phyloP scores from a whole-genome alignment of 352 stramenopile genomes.

The Plasmopara muralis region DNA sequence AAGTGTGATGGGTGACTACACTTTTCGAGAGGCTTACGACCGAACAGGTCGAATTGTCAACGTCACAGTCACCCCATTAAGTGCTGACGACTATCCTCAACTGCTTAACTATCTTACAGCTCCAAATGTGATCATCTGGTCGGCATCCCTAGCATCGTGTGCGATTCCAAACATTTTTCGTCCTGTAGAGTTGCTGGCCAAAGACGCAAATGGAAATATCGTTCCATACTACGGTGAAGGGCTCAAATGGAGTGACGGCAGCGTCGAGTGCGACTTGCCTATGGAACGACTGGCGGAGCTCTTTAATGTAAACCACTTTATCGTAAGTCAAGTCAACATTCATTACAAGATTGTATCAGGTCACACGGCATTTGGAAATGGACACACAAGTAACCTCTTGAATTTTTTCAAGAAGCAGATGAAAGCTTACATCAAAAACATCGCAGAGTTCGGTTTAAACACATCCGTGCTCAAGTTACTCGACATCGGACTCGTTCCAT shows the following conservation, averaged over 20 bases:
- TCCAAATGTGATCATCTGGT: slow-evolving; percentile 98
- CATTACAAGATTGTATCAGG: slow-evolving; percentile 84
- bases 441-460: slow-evolving; percentile 80
- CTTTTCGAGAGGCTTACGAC: slow-evolving; percentile 98
- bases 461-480: slow-evolving; percentile 80
- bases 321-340: slow-evolving; percentile 93
- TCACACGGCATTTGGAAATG: slow-evolving; percentile 58
- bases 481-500: slow-evolving; percentile 69
- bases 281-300: slow-evolving; percentile 95
- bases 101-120: slow-evolving; percentile 98
- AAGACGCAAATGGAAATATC: slow-evolving; percentile 84
- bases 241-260: slow-evolving; percentile 93
- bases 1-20: slow-evolving; percentile 94
- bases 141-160: slow-evolving; percentile 91
- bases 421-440: slow-evolving; percentile 87
- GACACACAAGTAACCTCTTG: slow-evolving; percentile 81
- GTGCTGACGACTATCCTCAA: slow-evolving; percentile 90
- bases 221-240: slow-evolving; percentile 78
- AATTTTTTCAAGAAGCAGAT: slow-evolving; percentile 95
- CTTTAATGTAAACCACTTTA: slow-evolving; percentile 99
- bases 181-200: slow-evolving; percentile 92
- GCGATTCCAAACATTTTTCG: slow-evolving; percentile 94
- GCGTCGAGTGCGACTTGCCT: slow-evolving; percentile 90
- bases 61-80: slow-evolving; percentile 94
- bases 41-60: slow-evolving; percentile 97